phyloP scores from a whole-genome alignment of 1,284 basidiomycete species.

The Pyrrhoderma lamaoense region DNA sequence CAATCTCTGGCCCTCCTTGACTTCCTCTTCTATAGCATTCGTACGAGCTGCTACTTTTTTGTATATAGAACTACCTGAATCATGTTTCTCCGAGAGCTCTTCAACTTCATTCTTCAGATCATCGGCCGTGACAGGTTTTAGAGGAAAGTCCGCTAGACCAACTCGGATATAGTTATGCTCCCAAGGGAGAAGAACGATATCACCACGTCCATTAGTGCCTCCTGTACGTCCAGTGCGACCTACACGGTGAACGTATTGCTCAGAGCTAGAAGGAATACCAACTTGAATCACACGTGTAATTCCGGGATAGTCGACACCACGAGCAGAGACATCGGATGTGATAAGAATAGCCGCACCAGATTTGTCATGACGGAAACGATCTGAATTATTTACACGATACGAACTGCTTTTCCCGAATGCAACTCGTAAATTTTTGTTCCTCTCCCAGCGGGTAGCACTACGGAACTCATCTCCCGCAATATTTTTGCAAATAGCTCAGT shows the following conservation, averaged over 20 bases:
- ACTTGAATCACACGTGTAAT: conserved; percentile 94
- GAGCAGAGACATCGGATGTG: conserved; percentile 86
- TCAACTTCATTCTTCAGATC: conserved; percentile 47
- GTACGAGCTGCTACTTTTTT: conserved; percentile 13
- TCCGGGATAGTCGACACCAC: conserved; percentile 85
- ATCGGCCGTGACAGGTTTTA: conserved; percentile 51
- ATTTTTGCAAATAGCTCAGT: conserved; percentile 71
- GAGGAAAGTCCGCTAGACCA: conserved; percentile 63
- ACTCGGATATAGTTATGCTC: conserved; percentile 69
- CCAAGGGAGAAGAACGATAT: conserved; percentile 81
- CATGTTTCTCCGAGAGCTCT: conserved; percentile 44
- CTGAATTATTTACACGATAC: conserved; percentile 57
- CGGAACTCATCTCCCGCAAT: conserved; percentile 42
- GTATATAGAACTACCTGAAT: conserved; percentile 30
- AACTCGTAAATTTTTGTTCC: conserved; percentile 71
- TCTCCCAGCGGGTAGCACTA: conserved; percentile 40
- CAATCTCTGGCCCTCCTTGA: not conserved
- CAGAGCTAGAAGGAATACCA: conserved; percentile 64
- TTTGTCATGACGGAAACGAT: conserved; percentile 58
- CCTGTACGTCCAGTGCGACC: conserved; percentile 85
- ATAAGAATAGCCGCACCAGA: conserved; percentile 65
- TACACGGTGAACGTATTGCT: conserved; percentile 89
- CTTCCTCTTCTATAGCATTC: conserved; percentile 29
- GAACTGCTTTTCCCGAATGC: conserved; percentile 73
- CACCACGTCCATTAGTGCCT: conserved; percentile 66